Evolutionary conservation across 805 yeast species (phyloP).

Genomic region (Starmera caribaea): DNA sequence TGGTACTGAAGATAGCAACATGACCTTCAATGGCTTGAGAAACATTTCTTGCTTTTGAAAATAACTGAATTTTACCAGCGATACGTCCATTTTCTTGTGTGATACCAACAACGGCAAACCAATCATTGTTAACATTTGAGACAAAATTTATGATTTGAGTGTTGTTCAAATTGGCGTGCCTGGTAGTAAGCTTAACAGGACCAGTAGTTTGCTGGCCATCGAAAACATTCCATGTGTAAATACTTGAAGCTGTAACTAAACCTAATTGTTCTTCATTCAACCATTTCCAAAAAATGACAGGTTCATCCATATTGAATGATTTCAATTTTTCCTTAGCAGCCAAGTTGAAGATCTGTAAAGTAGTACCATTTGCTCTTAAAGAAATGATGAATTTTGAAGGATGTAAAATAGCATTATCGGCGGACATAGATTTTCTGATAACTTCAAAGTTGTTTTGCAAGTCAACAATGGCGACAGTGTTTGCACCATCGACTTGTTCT

Average conservation of each 20-base stretch:
- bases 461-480: constrained; percentile 91
- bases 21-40: constrained; percentile 98
- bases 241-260: constrained; percentile 66
- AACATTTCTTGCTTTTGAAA: constrained; percentile 76
- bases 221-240: constrained; percentile 76
- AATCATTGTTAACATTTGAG: constrained; percentile 67
- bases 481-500: constrained; percentile 52
- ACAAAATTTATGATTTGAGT: constrained; percentile 88
- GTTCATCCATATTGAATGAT: constrained; percentile 77
- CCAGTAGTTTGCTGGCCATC: constrained; percentile 69
- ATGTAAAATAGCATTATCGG: constrained; percentile 96
- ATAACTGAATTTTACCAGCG: constrained; percentile 93
- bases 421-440: constrained; percentile 88
- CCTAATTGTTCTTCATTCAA: constrained; percentile 64
- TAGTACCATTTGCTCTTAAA: constrained; percentile 91
- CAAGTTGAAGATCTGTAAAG: constrained; percentile 88
- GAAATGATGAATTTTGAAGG: constrained; percentile 85
- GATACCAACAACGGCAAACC: constrained; percentile 95
- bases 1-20: constrained; percentile 79
- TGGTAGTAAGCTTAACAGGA: constrained; percentile 73
- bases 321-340: constrained; percentile 82
- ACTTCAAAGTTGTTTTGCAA: constrained; percentile 69
- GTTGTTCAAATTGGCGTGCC: constrained; percentile 70
- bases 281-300: constrained; percentile 97
- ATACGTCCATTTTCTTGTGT: constrained; percentile 90